Evolutionary conservation across 202 grass and related monocot species (phyloP), one percentile per base, ranked within the genome.

Genomic region (Dendrocalamus latiflorus): DNA sequence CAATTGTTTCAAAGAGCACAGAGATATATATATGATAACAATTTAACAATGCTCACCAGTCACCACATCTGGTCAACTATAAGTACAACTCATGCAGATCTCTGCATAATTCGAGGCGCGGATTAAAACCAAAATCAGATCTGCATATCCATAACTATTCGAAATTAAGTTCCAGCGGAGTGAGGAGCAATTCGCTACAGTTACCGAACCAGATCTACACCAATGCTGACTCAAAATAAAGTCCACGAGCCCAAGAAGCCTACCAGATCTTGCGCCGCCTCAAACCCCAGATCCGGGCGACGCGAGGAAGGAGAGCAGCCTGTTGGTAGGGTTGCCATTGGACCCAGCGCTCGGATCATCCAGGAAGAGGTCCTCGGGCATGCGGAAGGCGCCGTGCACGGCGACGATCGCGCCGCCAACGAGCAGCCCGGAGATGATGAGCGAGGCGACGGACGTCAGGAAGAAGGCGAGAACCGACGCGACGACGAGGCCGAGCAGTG

Each of bases 351-450:
- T 82, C 1, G 81, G 87, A 9, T 94, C 95, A 34, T 94, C 95
- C 7, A 97, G 90, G 84, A 97, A 97, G 84, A 94, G 87, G 66
- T 97, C 94, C 84, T 97, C 94, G 0, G 94, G 94, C 62, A 97
- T 39, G 50, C 90, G 88, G 66, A 87, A 89, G 6, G 94, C 92
- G 37, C 88, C 94, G 74, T 94, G 94, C 66, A 88, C 81, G 12
- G 86, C n/a, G n/a, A n/a, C n/a, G n/a, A n/a, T n/a, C n/a, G n/a
- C n/a, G n/a, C n/a, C n/a, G n/a, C n/a, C n/a, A n/a, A n/a, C n/a
- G n/a, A n/a, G n/a, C n/a, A n/a, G n/a, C n/a, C n/a, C n/a, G n/a
- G n/a, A n/a, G n/a, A n/a, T n/a, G n/a, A n/a, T n/a, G n/a, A n/a
- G n/a, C n/a, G n/a, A n/a, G n/a, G n/a, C n/a, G n/a, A n/a, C n/a